Conservation (phyloP, 2,329 filamentous ascomycete genomes). For the Catunica adiposa region DNA sequence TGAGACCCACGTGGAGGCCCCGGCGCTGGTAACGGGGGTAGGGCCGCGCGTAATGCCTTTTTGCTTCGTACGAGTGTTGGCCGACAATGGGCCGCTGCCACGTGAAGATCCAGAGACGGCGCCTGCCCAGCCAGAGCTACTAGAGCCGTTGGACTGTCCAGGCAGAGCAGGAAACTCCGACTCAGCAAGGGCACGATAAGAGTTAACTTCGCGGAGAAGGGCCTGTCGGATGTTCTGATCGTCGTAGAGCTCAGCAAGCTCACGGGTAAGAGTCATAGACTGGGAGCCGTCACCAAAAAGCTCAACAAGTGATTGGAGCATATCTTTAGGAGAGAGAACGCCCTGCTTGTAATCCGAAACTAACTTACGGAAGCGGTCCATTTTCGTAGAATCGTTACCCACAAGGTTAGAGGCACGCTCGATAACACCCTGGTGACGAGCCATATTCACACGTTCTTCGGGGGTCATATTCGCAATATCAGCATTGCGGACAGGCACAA, state of each 20-base stretch:
- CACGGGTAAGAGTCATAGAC: slow-evolving; percentile 70
- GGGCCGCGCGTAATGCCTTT: slow-evolving; percentile 38
- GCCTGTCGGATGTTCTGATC: slow-evolving; percentile 55
- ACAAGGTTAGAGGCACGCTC: slow-evolving; percentile 72
- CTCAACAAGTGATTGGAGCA: slow-evolving; percentile 77
- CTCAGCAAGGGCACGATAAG: slow-evolving; percentile 91
- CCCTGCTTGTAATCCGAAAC: slow-evolving; percentile 65
- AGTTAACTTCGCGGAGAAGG: slow-evolving; percentile 74
- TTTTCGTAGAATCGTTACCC: slow-evolving; percentile 56
- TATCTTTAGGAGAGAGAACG: slow-evolving; percentile 50
- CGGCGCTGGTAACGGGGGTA: slow-evolving; percentile 15
- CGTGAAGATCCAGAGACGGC: slow-evolving; percentile 43
- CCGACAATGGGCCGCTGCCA: slow-evolving; percentile 27
- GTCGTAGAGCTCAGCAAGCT: slow-evolving; percentile 86
- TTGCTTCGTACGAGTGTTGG: slow-evolving; percentile 39
- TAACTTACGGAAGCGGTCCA: slow-evolving; percentile 59
- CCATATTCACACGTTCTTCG: slow-evolving; percentile 63
- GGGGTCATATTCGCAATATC: slow-evolving; percentile 33
- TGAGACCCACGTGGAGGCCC: slow-evolving; percentile 13
- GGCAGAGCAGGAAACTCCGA: slow-evolving; percentile 75
- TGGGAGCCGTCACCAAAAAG: slow-evolving; percentile 47
- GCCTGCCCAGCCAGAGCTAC: slow-evolving; percentile 41
- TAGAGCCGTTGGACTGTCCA: slow-evolving; percentile 42
- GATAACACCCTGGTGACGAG: slow-evolving; percentile 70
- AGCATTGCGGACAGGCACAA: slow-evolving; percentile 7